A percentile compares a stretch with the other conserved stretches of the same genome.
These are phyloP conservation scores for Cajanus cajan DNA, from an alignment of 306 rosid species.

Conservation along the genomic window DNA sequence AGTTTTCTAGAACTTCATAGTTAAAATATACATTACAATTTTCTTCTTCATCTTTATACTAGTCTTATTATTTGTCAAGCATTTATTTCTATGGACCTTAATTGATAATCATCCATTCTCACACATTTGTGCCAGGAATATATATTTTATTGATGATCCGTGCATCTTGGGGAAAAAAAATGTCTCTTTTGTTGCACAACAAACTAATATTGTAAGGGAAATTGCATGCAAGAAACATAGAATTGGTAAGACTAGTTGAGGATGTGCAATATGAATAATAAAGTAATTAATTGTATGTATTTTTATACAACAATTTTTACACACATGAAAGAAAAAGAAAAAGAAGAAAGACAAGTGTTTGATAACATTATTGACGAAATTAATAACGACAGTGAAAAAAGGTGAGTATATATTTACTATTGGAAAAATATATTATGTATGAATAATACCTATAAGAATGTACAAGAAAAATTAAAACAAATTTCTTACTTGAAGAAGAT, in stretches of 20 bases:
- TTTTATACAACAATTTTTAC: background rate
- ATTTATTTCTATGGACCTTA: too few relatives aligned
- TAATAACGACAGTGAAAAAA: background rate
- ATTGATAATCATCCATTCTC: too few relatives aligned
- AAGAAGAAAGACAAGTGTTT: background rate
- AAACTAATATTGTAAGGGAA: background rate
- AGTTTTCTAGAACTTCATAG: too few relatives aligned
- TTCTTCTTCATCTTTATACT: too few relatives aligned
- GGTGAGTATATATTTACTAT: background rate
- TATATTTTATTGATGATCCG: background rate
- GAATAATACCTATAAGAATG: background rate
- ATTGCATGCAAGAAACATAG: background rate
- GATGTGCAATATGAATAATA: background rate
- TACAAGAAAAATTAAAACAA: background rate
- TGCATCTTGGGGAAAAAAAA: background rate
- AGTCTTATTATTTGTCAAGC: too few relatives aligned
- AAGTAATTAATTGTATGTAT: too few relatives aligned
- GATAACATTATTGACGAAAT: too few relatives aligned
- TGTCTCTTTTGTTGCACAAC: background rate
- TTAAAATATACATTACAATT: too few relatives aligned
- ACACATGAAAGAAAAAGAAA: background rate
- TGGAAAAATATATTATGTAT: background rate
- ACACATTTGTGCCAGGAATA: background rate
- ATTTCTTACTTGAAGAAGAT: constrained; percentile 41
- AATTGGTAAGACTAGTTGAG: background rate